A percentile compares a stretch with the other conserved stretches of the same genome.
Conservation (phyloP, 1,139 yeast species). For the Saccharomycopsis crataegensis region DNA sequence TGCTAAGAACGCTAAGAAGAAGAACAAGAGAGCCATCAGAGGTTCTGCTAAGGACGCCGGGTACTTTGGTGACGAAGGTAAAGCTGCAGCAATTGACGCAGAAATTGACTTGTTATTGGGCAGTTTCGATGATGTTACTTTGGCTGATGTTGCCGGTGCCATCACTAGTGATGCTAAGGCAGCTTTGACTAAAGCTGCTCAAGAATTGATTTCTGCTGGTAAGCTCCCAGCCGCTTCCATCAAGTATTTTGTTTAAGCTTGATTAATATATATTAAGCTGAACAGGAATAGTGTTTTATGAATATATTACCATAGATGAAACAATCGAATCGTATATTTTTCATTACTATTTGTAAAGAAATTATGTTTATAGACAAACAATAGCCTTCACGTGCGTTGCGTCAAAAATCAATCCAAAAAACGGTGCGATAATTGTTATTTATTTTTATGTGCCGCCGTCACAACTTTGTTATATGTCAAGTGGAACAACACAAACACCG, state of each 20-base stretch:
- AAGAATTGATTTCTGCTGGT: slow-evolving; percentile 36
- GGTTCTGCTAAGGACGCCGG: slow-evolving; percentile 73
- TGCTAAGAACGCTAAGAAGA: slow-evolving; percentile 94
- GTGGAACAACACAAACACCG: neutral
- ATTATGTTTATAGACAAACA: no score
- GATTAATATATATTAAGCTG: neutral
- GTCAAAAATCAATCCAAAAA: no score
- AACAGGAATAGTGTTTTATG: neutral
- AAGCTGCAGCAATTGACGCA: slow-evolving; percentile 61
- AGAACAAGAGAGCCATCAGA: slow-evolving; percentile 92
- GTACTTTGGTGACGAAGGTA: slow-evolving; percentile 73
- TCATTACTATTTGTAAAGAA: no score
- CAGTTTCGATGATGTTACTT: slow-evolving; percentile 66
- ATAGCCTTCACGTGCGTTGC: no score
- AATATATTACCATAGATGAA: no score
- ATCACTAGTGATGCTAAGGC: slow-evolving; percentile 45
- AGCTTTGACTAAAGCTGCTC: slow-evolving; percentile 42
- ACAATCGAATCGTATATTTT: no score
- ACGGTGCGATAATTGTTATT: no score
- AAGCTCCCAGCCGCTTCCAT: slow-evolving; percentile 35
- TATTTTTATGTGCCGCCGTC: no score
- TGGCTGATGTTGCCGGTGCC: slow-evolving; percentile 62
- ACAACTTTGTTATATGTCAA: no score
- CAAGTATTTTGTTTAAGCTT: slow-evolving; percentile 30
- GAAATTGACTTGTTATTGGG: slow-evolving; percentile 79